Evolutionary conservation across 176 grass and related monocot genomes (phyloP), one percentile per base, ranked within the genome.

Genomic region (Oryza officinalis): DNA sequence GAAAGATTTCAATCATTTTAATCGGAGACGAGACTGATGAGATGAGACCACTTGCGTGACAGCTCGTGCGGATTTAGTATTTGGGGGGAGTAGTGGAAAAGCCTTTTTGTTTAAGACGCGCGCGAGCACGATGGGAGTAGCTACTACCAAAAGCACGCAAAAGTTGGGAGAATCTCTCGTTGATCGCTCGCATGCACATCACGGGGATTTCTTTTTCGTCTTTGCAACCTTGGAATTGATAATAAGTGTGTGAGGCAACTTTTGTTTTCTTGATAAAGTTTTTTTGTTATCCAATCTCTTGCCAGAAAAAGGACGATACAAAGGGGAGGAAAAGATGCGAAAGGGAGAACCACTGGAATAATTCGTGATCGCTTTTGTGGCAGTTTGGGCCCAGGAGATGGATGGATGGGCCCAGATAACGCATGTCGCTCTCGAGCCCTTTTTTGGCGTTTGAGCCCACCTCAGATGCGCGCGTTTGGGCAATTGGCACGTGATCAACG

Each of bases 81-180:
- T 17, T 38, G 37, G 10, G 37, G 13, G 38, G 54, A 6, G 44
- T 8, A 8, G 45, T 41, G 79, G 27, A 81, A 23, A 81, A 23
- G 9, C 1, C n/a, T n/a, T 13, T 80, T 10, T 54, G 84, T 74
- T 74, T 15, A 20, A 35, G 77, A 86, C 61, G 69, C 61, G 44
- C 70, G 37, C 8, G 59, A 38, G 17, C 50, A 54, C 50, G 50
- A 54, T 54, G 50, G 13, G 45, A 15, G 45, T 4, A 15, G 45
- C 43, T 45, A 45, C 50, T 20, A 54, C 15, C 15, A 54, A 5
- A 23, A 43, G 13, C 4, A 38, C 3, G 30, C 25, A 3, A 26
- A 80, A 20, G 77, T 27, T 43, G 18, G 33, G 22, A 23, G 72
- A 70, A 47, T 82, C 40, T 82, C 40, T 38, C 20, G 40, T 52